Base-by-base conservation (phyloP, 768 basidiomycete genomes). In the Hemileccinum impolitum region DNA sequence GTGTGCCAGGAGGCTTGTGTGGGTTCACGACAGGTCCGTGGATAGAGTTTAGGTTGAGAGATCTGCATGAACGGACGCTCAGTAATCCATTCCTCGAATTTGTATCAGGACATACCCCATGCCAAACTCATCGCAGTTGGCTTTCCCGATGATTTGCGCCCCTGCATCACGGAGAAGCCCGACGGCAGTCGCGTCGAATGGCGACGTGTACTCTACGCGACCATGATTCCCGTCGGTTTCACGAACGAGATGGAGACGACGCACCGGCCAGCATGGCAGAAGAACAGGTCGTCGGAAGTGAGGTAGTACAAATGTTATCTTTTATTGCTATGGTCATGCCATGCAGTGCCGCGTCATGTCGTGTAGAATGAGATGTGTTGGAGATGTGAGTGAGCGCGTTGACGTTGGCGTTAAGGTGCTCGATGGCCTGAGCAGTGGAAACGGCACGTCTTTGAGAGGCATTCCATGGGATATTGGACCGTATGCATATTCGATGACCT, bases 81-180 rank as follows among this genome's bases (percentile, higher is more conserved):
- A 25, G 44, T 30, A 30, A 9, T 30, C 11, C 14, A 15, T 17
- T 14, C 17, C 31, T 36, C 38, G 14, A 4, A 11, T 13, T 4
- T 31, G 30, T 30, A 12, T 8, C 28, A 48, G 28, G 35, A 68
- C 82, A 17, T 50, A 94, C 87, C 95, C 95, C 95, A 98, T 98
- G 1, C 95, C 95, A 68, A 98, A 98, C 68, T 98, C 94, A 63
- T 99, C 95, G 66, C 92, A 91, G 62, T 95, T 94, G 1, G 94
- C 85, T 70, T 96, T 96, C 1, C 93, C 95, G 2, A 87, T 61
- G 11, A 97, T 76, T 15, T 80, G 67, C 0, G 85, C 92, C 0
- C 92, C 93, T 0, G 59, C 59, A 1, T 71, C 53, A 1, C 75
- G 72, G 3, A 98, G 68, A 10, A 84, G 68, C 4, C 69, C 51